These are phyloP conservation scores for Solanum hybrid DNA, from an alignment of 305 asterid species.

Conservation along the genomic window DNA sequence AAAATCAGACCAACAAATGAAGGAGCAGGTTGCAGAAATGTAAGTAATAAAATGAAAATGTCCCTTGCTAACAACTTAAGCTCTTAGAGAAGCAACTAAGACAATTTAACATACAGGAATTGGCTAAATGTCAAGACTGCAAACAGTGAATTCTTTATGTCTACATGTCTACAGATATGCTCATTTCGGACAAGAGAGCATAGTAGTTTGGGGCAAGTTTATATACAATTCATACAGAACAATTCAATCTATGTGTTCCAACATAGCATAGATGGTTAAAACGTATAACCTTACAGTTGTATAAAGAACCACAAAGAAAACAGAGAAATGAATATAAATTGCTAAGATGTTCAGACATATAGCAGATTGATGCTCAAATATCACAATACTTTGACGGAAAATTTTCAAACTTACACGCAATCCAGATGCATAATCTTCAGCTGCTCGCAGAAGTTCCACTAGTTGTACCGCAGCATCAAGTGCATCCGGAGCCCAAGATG, in stretches of 20 bases:
- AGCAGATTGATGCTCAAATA: conserved; percentile 1
- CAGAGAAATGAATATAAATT: neutral
- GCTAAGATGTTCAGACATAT: neutral
- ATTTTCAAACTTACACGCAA: conserved; percentile 57
- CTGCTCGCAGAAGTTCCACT: conserved; percentile 96
- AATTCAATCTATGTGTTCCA: neutral
- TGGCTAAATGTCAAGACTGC: neutral
- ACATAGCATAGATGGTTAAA: neutral
- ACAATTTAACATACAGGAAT: neutral
- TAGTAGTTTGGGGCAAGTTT: neutral
- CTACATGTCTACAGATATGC: neutral
- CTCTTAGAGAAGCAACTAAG: neutral
- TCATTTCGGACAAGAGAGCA: neutral
- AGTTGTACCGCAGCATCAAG: conserved; percentile 99
- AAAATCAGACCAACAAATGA: neutral
- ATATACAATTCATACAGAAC: neutral
- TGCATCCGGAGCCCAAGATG: conserved; percentile 99
- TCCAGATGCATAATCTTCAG: conserved; percentile 97
- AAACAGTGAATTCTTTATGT: neutral
- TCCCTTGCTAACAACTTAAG: neutral
- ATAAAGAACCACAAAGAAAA: neutral
- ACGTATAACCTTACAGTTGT: neutral
- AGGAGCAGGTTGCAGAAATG: neutral
- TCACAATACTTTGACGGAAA: neutral
- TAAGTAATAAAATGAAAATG: neutral